Conservation (phyloP, 2,329 filamentous ascomycete genomes). For the Acrodontium crateriforme region DNA sequence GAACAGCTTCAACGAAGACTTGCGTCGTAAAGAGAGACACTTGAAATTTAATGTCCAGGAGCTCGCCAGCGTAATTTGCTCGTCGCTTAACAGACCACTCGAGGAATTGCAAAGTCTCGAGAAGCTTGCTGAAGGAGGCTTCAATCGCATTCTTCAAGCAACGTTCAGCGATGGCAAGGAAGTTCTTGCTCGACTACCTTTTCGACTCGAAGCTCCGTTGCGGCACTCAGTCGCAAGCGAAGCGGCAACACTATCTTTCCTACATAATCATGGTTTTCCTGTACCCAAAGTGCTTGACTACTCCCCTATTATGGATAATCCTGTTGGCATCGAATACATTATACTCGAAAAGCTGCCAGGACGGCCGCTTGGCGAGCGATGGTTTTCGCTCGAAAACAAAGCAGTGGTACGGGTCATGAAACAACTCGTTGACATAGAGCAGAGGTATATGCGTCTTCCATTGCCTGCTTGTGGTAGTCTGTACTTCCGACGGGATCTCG, state of each 20-base stretch:
- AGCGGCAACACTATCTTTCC: conserved; percentile 15
- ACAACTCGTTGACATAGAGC: conserved; percentile 18
- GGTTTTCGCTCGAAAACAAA: conserved; percentile 11
- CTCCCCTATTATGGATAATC: conserved; percentile 5
- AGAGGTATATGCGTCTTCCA: conserved; percentile 12
- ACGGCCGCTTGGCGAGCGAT: conserved; percentile 9
- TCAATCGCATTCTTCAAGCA: conserved; percentile 12
- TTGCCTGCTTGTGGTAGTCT: conserved; percentile 19
- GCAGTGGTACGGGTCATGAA: conserved; percentile 15
- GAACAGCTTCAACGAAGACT: conserved; percentile 10
- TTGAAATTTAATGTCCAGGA: conserved; percentile 7
- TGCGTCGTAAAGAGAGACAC: conserved; percentile 6
- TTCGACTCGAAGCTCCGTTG: conserved; percentile 5
- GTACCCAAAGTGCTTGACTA: conserved; percentile 10
- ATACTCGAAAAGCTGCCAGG: conserved; percentile 11
- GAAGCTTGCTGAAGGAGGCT: conserved; percentile 15
- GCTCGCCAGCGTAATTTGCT: conserved; percentile 11
- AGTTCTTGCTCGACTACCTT: conserved; percentile 15
- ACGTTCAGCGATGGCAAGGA: conserved; percentile 13
- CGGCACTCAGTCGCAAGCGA: conserved; percentile 14
- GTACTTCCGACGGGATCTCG: conserved; percentile 19
- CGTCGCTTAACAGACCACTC: conserved; percentile 8
- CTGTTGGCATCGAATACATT: conserved; percentile 14
- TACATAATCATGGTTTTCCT: conserved; percentile 10
- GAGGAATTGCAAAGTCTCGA: conserved; percentile 6